Percentiles rank a stretch among this genome's conserved stretches.
These are phyloP conservation scores for Melocanna baccifera DNA, from an alignment of 176 grass and related monocot species.

Conservation along the genomic window DNA sequence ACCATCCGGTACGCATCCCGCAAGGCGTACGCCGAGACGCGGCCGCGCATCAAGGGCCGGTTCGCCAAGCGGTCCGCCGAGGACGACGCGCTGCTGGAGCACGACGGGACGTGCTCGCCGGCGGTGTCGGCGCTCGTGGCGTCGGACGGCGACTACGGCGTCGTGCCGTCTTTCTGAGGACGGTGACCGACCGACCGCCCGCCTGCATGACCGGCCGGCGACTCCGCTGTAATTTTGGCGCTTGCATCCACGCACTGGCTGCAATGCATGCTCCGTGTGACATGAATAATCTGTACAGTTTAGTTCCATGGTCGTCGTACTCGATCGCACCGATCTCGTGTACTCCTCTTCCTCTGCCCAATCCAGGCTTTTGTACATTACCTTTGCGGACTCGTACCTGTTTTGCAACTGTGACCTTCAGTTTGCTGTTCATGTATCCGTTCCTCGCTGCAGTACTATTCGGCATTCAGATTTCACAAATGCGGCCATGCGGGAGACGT, in stretches of 20 bases:
- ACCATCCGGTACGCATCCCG: constrained; percentile 86
- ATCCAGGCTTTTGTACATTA: constrained; percentile 23
- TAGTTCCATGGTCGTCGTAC: neutral
- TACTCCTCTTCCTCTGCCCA: neutral
- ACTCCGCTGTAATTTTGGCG: constrained; percentile 28
- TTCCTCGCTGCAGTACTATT: neutral
- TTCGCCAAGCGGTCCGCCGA: constrained; percentile 63
- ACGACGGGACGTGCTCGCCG: constrained; percentile 21
- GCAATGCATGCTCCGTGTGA: constrained; percentile 15
- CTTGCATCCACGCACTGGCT: neutral
- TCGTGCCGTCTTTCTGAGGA: constrained; percentile 52
- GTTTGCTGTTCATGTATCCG: neutral
- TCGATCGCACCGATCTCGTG: neutral
- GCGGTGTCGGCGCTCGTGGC: constrained; percentile 9
- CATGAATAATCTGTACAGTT: constrained; percentile 48
- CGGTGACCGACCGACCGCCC: neutral
- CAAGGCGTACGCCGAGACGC: constrained; percentile 84
- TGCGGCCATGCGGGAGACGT: neutral
- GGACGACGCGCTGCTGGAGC: constrained; percentile 20
- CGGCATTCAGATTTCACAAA: neutral
- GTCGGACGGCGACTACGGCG: constrained; percentile 38
- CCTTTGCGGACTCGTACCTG: neutral
- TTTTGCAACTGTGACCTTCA: neutral
- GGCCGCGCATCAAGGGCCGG: constrained; percentile 79
- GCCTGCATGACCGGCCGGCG: neutral